Evolutionary conservation across 495 filamentous ascomycete species (phyloP), one percentile per base, ranked within the genome.

Genomic region (Sordaria brevicollis): DNA sequence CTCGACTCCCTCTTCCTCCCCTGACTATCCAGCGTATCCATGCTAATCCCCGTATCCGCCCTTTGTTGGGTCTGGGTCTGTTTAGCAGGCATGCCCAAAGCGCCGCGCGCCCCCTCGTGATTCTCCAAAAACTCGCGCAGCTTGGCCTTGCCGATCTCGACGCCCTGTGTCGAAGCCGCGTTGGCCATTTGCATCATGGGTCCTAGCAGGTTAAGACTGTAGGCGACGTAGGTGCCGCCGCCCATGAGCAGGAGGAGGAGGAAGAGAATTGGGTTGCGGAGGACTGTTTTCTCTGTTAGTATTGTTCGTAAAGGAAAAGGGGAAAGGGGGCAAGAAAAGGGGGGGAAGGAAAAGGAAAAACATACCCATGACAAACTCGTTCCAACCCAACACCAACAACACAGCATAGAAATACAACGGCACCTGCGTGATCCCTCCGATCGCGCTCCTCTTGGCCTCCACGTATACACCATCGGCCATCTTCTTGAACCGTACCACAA

Each of bases 391-490:
- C 35, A 92, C 92, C 70, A 99, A 80, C 67, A 99, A 81, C 66
- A 97, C 75, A 21, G 87, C 94, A 73, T 96, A 99, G 78, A 98
- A 97, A 79, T 96, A 98, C 68, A 97, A 76, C 21, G 95, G 95
- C 69, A 98, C 91, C 80, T 98, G 93, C 4, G 93, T 92, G 73
- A 99, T 91, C 69, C 94, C 93, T 54, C 95, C 95, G 76, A 98
- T 96, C 37, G 95, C 94, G 80, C 93, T 92, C 62, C 95, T 87
- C 85, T 97, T 98, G 36, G 95, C 95, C 80, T 99, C 95, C 43
- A 99, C 93, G 73, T 94, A 99, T 3, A 99, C 93, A 0, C 93
- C 95, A 76, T 99, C 95, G 17, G 95, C 95, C 71, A 91, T 92
- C 83, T 97, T 97, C 85, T 96, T 97, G 83, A 99, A 99, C 71